Base-by-base conservation (phyloP, 345 rosid species). In the Camelina sativa region DNA sequence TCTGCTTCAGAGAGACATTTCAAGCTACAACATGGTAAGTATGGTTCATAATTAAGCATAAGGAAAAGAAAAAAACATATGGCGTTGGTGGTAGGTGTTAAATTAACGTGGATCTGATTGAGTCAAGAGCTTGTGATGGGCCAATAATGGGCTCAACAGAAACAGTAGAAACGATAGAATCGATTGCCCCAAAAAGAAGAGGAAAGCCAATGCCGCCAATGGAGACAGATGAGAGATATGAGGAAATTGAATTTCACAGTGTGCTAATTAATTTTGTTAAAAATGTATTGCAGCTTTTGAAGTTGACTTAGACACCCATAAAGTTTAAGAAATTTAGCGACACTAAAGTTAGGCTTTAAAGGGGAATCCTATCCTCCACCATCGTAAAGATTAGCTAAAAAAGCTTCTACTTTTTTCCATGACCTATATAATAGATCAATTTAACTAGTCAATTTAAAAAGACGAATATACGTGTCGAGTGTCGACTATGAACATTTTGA, bases 281-380 rank as follows among this genome's bases (percentile, higher is more conserved):
- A 41, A n/a, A 15, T 46, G 9, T n/a, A 46, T 5, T 38, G 66
- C 15, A 64, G 32, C 69, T 64, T 64, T 64, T 64, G 67, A 44
- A 64, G 69, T 64, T 64, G 69, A 64, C 69, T 46, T 64, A 38
- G n/a, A 28, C 30, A 9, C 28, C 23, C 7, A 40, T 20, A 23
- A 46, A 46, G 54, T 28, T 46, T 12, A 28, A 28, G 40, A 64
- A 40, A 61, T 19, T 61, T 61, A 20, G 34, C 32, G 40, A 64
- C 38, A 57, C 62, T n/a, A 28, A 28, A 28, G 30, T 28, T 28
- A 28, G 30, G 30, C 5, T 28, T 28, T 28, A 28, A 40, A 20
- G 40, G 48, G 25, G 30, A 46, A 63, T 63, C 68, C 38, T 64
- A 64, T 64, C 69, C 69, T 64, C 54, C 68, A 63, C 22, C 23